Percentiles rank a stretch among this genome's conserved stretches.
phyloP scores from a whole-genome alignment of 352 stramenopile species.

The Phytophthora boehmeriae region DNA sequence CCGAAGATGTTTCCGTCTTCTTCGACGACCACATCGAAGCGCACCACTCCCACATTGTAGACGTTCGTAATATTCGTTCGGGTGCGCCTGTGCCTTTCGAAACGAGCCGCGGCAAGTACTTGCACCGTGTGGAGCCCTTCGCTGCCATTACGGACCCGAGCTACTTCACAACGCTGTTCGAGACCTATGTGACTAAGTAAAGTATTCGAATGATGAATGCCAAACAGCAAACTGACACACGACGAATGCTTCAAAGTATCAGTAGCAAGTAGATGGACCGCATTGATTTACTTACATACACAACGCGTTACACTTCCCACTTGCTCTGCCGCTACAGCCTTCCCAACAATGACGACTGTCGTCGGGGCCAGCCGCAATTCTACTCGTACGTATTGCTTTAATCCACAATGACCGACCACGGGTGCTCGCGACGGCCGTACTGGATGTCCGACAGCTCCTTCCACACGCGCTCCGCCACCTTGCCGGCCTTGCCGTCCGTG shows the following conservation, averaged over 20 bases:
- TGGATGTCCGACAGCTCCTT: conserved; percentile 92
- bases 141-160: conserved; percentile 74
- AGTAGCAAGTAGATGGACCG: conserved; percentile 28
- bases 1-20: conserved; percentile 46
- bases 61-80: conserved; percentile 62
- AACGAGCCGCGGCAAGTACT: conserved; percentile 51
- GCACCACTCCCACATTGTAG: conserved; percentile 78
- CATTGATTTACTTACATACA: conserved; percentile 36
- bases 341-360: conserved; percentile 11
- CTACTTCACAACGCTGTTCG: conserved; percentile 76
- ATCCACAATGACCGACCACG: conserved; percentile 59
- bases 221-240: no score
- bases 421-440: conserved; percentile 59
- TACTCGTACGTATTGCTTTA: conserved; percentile 8
- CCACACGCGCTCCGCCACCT: conserved; percentile 89
- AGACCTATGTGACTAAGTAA: conserved; percentile 30
- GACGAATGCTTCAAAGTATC: no score
- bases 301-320: conserved; percentile 10
- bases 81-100: conserved; percentile 63
- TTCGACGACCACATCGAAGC: conserved; percentile 86
- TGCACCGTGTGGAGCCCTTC: conserved; percentile 83
- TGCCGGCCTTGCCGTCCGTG: conserved; percentile 81
- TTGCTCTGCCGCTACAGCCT: conserved; percentile 7
- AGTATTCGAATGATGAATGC: no score
- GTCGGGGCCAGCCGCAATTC: not conserved